Evolutionary conservation across 805 yeast genomes (phyloP), one percentile per base, ranked within the genome.

Genomic region (Zygotorulaspora sp.): DNA sequence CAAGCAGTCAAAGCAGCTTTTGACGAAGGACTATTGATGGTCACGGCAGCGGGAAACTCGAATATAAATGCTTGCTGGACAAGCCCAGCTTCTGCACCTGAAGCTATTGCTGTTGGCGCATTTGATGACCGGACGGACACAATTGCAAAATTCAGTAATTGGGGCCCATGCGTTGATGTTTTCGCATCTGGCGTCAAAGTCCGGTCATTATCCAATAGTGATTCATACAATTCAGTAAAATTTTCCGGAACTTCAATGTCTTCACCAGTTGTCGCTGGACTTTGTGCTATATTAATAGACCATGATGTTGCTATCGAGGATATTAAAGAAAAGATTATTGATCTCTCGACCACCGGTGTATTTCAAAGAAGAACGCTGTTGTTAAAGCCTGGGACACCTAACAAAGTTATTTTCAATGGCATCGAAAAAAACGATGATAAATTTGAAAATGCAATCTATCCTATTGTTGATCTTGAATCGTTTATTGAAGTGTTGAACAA

Each of bases 111-210:
- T 0, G 94, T 89, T 6, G 97, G 96, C 1, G 95, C 96, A 3
- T 77, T 88, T 35, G 90, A 87, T 53, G 95, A 85, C 55, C 55
- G 71, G 13, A 70, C 70, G 5, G 95, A 86, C 50, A 50, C 68
- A 2, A 67, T 88, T 23, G 94, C 97, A 0, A 54, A 72, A 9
- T 89, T 90, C 52, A 75, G 92, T n/a, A 89, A 90, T 55, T 85
- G 89, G 88, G 97, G 97, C 0, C 67, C 70, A n/a, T 90, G 97
- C 60, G 94, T 89, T 6, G 87, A 86, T 53, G 68, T 86, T 1
- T 82, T 84, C 62, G 87, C 96, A 0, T 76, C 90, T 32, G 97
- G 97, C 0, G 80, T 79, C 0, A 65, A 66, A 11, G 80, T 87
- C 2, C 64, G 68, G 18, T 80, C 89, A 38, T 67, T 81, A 10